Base-by-base conservation (phyloP, 2,329 filamentous ascomycete species). In the Clonostachys rhizophaga region DNA sequence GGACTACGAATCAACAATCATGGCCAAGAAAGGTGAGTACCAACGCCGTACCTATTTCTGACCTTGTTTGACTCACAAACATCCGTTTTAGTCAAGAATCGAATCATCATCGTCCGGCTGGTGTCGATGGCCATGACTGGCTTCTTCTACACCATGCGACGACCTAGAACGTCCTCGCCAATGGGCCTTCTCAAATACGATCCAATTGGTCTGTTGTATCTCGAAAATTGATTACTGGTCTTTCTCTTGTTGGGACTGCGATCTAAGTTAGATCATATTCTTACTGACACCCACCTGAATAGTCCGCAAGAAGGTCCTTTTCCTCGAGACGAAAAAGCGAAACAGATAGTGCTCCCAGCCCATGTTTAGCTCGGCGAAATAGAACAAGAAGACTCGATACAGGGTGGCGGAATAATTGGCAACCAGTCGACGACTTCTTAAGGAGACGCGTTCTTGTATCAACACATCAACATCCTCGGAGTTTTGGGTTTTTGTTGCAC, bases 171-270 rank as follows among this genome's bases (percentile, higher is more conserved):
- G 33, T 79, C 91, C 52, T 78, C 86, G 41, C 91, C 95, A 48
- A 81, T 99, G 71, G 95, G 91, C 74, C 94, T 99, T 90, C 75
- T 99, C 59, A 99, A 99, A 76, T 99, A 99, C 71, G 94, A 99
- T 65, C 94, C 94, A 40, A 91, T 99, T 54, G 86, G 89, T 95
- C 83, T 55, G 65, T 36, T 1, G 17, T 37, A 4, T 5, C 18
- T 47, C 50, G 39, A 35, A 37, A 50, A 34, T 49, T 39, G 5
- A 9, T 10, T 30, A 30, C 24, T 3, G 8, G 9, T 30, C 9
- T 30, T 30, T 30, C 24, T 30, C 10, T 10, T 30, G 9, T 3
- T 30, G 24, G 24, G 24, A 10, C 24, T 30, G 24, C 24, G 24
- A 24, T 24, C 24, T 9, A 24, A 24, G 24, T 24, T 9, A 30